Evolutionary conservation across 2,329 filamentous ascomycete genomes (phyloP).

Genomic region (Botryotinia narcissicola): DNA sequence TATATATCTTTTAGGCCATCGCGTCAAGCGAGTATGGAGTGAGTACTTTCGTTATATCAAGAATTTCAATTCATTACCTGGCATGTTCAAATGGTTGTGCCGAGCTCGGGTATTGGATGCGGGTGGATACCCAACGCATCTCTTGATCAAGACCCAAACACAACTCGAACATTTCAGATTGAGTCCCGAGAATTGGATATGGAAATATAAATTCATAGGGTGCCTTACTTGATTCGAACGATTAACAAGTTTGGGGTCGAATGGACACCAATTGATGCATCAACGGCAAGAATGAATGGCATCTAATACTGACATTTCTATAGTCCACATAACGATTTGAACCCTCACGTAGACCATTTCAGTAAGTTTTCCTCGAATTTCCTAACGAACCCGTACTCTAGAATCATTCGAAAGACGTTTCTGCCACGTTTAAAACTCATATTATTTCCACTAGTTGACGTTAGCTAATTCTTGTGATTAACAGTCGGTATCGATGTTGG

Average conservation of each 20-base stretch:
- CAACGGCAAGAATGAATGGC: not conserved
- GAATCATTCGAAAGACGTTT: too few relatives aligned
- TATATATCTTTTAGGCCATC: conserved; percentile 27
- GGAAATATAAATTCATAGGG: not conserved
- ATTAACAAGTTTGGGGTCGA: not conserved
- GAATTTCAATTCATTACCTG: not conserved
- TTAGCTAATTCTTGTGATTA: conserved; percentile 1
- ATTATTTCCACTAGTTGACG: not conserved
- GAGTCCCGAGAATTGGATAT: not conserved
- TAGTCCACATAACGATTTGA: conserved; percentile 39
- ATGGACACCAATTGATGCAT: not conserved
- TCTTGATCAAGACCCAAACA: not conserved
- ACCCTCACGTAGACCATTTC: conserved; percentile 53
- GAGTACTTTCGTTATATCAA: conserved; percentile 21
- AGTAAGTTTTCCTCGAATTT: conserved; percentile 31
- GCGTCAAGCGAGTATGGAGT: conserved; percentile 39
- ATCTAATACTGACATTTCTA: not conserved
- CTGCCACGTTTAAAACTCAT: not conserved
- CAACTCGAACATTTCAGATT: not conserved
- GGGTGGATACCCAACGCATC: not conserved
- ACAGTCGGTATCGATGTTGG: conserved; percentile 86
- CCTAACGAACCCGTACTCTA: not conserved
- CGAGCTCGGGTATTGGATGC: not conserved
- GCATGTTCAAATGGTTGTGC: not conserved
- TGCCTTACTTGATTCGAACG: not conserved